These are phyloP conservation scores for Candida chauliodis DNA, from an alignment of 805 yeast genomes.

Conservation along the genomic window DNA sequence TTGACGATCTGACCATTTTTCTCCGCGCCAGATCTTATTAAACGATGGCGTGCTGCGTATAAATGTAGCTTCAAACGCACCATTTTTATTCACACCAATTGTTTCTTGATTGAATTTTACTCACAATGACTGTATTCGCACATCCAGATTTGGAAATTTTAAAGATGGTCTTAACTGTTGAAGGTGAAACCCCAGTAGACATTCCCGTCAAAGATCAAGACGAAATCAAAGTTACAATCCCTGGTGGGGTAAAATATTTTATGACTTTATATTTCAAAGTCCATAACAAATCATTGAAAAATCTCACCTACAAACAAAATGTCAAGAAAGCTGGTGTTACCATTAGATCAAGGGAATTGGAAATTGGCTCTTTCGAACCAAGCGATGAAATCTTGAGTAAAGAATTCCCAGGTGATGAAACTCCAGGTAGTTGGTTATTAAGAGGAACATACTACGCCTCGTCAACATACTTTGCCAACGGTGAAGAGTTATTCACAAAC, in stretches of 20 bases:
- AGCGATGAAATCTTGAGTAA: constrained; percentile 29
- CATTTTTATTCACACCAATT: too few relatives aligned
- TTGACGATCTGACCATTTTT: too few relatives aligned
- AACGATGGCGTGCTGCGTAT: too few relatives aligned
- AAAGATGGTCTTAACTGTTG: constrained; percentile 27
- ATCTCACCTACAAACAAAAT: constrained; percentile 33
- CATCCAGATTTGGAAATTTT: constrained; percentile 33
- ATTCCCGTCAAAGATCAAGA: constrained; percentile 29
- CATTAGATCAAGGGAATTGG: constrained; percentile 25
- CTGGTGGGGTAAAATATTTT: constrained; percentile 33
- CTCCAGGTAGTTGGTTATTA: constrained; percentile 38
- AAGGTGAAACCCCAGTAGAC: constrained; percentile 23
- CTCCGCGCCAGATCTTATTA: too few relatives aligned
- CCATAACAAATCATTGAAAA: constrained; percentile 22
- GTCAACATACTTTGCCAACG: constrained; percentile 33
- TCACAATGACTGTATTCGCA: constrained; percentile 5
- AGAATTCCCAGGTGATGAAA: constrained; percentile 29
- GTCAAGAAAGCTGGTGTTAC: constrained; percentile 34
- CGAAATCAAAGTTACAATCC: constrained; percentile 27
- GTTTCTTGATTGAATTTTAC: too few relatives aligned
- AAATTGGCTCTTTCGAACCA: constrained; percentile 33
- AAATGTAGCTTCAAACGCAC: too few relatives aligned
- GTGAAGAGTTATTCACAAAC: constrained; percentile 21
- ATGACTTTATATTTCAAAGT: constrained; percentile 32
- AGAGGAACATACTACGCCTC: constrained; percentile 32